A percentile compares a stretch with the other conserved stretches of the same genome.
Conservation (phyloP, 2,329 filamentous ascomycete species). For the Trichoderma simmonsii region DNA sequence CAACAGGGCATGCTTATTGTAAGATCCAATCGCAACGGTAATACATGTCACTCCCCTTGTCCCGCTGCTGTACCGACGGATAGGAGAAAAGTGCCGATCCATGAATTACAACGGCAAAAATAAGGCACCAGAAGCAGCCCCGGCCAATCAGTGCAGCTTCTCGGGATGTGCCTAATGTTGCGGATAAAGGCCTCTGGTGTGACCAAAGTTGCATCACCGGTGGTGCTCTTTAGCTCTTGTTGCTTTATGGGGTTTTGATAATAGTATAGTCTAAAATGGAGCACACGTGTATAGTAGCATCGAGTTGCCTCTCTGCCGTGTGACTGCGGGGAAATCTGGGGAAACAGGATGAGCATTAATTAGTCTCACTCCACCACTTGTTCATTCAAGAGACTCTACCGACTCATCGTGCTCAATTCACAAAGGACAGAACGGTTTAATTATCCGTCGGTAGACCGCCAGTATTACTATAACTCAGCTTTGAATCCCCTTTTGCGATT, state of each 20-base stretch:
- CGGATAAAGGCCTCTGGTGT: conserved; percentile 1
- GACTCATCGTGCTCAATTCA: neutral
- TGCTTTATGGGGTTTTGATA: neutral
- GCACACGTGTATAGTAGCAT: neutral
- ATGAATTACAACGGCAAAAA: neutral
- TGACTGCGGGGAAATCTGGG: conserved; percentile 15
- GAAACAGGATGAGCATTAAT: neutral
- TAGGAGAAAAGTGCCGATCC: neutral
- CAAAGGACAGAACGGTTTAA: neutral
- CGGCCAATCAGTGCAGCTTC: neutral
- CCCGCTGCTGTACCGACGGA: conserved; percentile 3
- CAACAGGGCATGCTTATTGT: neutral
- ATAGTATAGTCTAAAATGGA: neutral
- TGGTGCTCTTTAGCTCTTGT: neutral
- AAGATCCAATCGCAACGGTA: neutral
- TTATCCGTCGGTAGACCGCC: conserved; percentile 4
- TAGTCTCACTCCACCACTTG: neutral
- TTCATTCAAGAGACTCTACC: neutral
- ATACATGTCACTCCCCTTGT: neutral
- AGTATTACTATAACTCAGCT: neutral
- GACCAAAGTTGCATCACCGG: neutral
- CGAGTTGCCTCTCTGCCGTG: neutral
- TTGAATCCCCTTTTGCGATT: neutral
- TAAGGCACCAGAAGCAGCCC: neutral
- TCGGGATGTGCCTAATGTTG: conserved; percentile 12